Evolutionary conservation across 2,329 filamentous ascomycete species (phyloP).

Genomic region (Claviceps humidiphila): DNA sequence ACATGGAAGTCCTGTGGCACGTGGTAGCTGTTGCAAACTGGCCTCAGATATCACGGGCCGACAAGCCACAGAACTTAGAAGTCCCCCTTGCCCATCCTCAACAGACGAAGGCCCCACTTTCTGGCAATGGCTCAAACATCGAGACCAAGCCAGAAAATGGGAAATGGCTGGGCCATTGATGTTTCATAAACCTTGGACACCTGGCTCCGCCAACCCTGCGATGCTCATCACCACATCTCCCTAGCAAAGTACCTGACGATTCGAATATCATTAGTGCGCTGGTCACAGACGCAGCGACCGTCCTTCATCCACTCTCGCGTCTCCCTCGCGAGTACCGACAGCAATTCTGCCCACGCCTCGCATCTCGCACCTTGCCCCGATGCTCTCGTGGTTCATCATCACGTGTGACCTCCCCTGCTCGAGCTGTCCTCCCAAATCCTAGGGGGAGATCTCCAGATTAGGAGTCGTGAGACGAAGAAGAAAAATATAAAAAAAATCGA

Average conservation of each 20-base stretch:
- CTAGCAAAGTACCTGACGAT: not conserved
- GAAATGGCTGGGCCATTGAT: no score
- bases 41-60: no score
- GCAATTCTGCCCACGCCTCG: not conserved
- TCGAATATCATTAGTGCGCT: not conserved
- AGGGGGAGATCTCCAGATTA: not conserved
- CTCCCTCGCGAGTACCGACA: not conserved
- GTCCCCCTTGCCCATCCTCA: no score
- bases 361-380: conserved; percentile 1
- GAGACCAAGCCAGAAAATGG: no score
- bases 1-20: no score
- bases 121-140: no score
- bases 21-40: no score
- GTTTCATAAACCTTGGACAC: not conserved
- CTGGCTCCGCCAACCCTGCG: not conserved
- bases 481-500: not conserved
- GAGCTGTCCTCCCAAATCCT: not conserved
- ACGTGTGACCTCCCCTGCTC: conserved; percentile 3
- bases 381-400: conserved; percentile 1
- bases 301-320: not conserved
- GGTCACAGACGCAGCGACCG: not conserved
- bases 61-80: no score
- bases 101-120: no score
- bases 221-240: not conserved
- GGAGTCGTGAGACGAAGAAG: not conserved